Base-by-base conservation (phyloP, 108 stramenopile genomes). In the Cyclotella kingstonii region DNA sequence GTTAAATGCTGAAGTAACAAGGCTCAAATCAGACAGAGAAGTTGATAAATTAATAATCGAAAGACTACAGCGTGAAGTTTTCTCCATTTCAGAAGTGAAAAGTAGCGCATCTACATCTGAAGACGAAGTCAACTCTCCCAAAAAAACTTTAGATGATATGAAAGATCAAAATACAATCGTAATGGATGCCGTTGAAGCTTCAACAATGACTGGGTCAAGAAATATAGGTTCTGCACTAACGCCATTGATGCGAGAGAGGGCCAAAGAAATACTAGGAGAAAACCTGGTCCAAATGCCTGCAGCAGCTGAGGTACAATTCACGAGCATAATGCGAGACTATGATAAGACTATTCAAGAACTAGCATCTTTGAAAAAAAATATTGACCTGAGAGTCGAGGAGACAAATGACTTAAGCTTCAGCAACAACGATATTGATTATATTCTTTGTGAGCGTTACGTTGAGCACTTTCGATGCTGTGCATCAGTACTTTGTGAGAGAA, bases 31-130 rank as follows among this genome's bases (percentile, higher is more conserved):
- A 6, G 57, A 73, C 35, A 69, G 42, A 35, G 52, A 70, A 55
- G 68, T 76, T 0, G 73, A 81, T 40, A 75, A 58, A 44, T 26
- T 77, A 10, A 73, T 71, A n/a, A 81, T 81, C n/a, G 66, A 69
- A 28, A 36, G 69, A 30, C 60, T 82, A 26, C 78, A 82, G 50
- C 74, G 74, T 11, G 81, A 82, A 44, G 34, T 78, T 4, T 60
- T 66, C 19, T 43, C 58, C 15, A 19, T 54, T 46, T 48, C 44
- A 6, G 55, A 68, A 18, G 23, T 15, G 30, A 27, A 41, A 21
- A n/a, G n/a, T n/a, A 46, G n/a, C 18, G 39, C 28, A 29, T 38
- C 56, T 25, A 35, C 27, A n/a, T 23, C 35, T 27, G 59, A 42
- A 35, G 42, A 31, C 15, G 68, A 69, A 29, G 54, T 29, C 7